Evolutionary conservation across 257 asterid genomes (phyloP), one percentile per base, ranked within the genome.

Genomic region (Osmanthus fragrans): DNA sequence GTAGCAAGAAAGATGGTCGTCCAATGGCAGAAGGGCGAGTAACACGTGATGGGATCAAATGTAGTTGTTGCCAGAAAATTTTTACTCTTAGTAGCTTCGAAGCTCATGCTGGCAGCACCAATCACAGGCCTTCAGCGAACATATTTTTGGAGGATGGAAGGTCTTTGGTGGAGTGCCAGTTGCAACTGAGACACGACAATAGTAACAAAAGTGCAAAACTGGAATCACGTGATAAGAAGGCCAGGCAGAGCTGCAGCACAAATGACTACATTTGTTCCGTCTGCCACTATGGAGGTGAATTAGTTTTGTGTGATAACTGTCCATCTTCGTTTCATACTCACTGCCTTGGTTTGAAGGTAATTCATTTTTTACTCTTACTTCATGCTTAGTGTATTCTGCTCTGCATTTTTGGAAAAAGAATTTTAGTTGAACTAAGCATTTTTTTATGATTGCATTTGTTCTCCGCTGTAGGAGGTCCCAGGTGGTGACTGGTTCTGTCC

Each of bases 401-500:
- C 73, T 67, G 21, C n/a, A 64, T 32, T 16, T 16, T 76, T 29
- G 7, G 64, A 71, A 30, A 37, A 76, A 36, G 72, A 71, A 33
- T 63, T 70, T 72, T 33, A 63, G 72, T 49, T 15, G 29, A 33
- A 33, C 42, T 32, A 63, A 71, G 11, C 73, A 60, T 34, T 70
- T 72, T 76, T 79, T 64, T 69, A 45, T 80, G 72, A 76, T 75
- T 67, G 23, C 81, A 30, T 69, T 60, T 56, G 76, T 47, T 78
- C 79, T 86, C 36, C 72, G 60, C 89, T 56, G 11, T 27, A 96
- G 99, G 92, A 82, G 54, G 82, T 96, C 40, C 98, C 99, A 6
- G 92, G 87, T 21, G 98, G 99, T 73, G 92, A 91, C 76, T 96
- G 99, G 99, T 96, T 93, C 88, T 96, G 99, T 86, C 97, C 94